phyloP scores from a whole-genome alignment of 768 basidiomycete species.

The Daedalea quercina region DNA sequence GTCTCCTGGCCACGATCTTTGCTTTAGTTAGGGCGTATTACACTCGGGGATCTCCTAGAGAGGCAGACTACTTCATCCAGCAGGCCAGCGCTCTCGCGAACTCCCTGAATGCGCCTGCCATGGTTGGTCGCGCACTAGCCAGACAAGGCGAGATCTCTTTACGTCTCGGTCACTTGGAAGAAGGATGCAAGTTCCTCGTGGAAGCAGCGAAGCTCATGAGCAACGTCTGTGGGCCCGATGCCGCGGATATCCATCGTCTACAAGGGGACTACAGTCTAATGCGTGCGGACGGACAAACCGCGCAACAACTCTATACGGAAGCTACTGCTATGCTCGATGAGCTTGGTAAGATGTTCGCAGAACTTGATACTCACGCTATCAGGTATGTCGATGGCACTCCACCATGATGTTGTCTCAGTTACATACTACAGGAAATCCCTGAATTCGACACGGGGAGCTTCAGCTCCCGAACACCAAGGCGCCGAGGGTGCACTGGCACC shows the following conservation, averaged over 20 bases:
- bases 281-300: slow-evolving; percentile 35
- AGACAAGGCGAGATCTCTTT: slow-evolving; percentile 67
- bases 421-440: neutral
- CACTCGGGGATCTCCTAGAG: slow-evolving; percentile 72
- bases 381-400: slow-evolving; percentile 11
- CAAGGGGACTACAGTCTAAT: slow-evolving; percentile 46
- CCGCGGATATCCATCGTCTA: slow-evolving; percentile 50
- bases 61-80: slow-evolving; percentile 78
- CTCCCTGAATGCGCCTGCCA: slow-evolving; percentile 57
- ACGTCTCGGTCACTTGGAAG: slow-evolving; percentile 50
- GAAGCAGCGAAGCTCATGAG: slow-evolving; percentile 41
- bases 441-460: neutral
- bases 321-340: slow-evolving; percentile 56
- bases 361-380: slow-evolving; percentile 47
- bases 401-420: neutral
- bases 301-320: slow-evolving; percentile 46
- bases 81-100: slow-evolving; percentile 72
- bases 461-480: neutral
- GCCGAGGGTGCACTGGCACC: slow-evolving; percentile 50
- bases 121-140: slow-evolving; percentile 59
- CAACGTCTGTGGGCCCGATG: slow-evolving; percentile 46
- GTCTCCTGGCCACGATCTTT: slow-evolving; percentile 60
- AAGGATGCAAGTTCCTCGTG: slow-evolving; percentile 48
- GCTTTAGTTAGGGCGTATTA: slow-evolving; percentile 60
- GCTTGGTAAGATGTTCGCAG: slow-evolving; percentile 47